A percentile compares a stretch with the other conserved stretches of the same genome.
Conservation (phyloP, 2,329 filamentous ascomycete species). For the Didymella lethalis region DNA sequence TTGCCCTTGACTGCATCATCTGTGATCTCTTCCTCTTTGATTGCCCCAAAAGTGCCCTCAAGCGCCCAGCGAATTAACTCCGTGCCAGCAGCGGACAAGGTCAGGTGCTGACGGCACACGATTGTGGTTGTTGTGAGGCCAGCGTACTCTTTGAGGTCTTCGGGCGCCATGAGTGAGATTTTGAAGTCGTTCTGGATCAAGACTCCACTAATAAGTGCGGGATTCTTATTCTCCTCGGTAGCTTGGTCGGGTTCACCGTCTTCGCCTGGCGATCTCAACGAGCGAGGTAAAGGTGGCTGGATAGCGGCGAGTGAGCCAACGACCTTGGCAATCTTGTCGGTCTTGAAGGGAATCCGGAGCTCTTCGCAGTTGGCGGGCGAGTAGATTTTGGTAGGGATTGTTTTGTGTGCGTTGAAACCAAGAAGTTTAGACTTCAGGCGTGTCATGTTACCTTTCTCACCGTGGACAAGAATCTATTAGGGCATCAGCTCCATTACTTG, state of each 20-base stretch:
- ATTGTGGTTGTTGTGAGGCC: constrained; percentile 97
- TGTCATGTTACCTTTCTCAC: constrained; percentile 98
- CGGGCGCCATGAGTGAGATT: constrained; percentile 93
- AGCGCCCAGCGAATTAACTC: constrained; percentile 94
- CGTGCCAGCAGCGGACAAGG: constrained; percentile 84
- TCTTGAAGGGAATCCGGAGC: constrained; percentile 91
- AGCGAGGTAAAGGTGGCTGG: constrained; percentile 65
- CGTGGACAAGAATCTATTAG: constrained; percentile 89
- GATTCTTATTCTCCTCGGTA: constrained; percentile 33
- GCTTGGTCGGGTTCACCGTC: constrained; percentile 36
- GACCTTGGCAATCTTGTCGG: constrained; percentile 94
- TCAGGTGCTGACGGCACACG: constrained; percentile 88
- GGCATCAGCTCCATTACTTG: constrained; percentile 9
- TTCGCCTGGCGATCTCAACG: constrained; percentile 44
- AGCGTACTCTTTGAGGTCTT: constrained; percentile 94
- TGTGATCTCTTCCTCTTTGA: constrained; percentile 57
- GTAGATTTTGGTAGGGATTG: constrained; percentile 86
- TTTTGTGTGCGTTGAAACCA: constrained; percentile 85
- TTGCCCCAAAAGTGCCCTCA: constrained; percentile 89
- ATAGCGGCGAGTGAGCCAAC: constrained; percentile 91
- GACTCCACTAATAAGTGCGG: constrained; percentile 81
- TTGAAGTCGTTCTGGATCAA: constrained; percentile 98
- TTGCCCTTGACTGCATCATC: constrained; percentile 46
- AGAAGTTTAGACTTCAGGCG: constrained; percentile 92
- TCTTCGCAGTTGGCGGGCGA: constrained; percentile 95